Percentiles rank a stretch among this genome's conserved stretches.
phyloP scores from a whole-genome alignment of 768 basidiomycete species.

The Macrolepiota albuminosa region DNA sequence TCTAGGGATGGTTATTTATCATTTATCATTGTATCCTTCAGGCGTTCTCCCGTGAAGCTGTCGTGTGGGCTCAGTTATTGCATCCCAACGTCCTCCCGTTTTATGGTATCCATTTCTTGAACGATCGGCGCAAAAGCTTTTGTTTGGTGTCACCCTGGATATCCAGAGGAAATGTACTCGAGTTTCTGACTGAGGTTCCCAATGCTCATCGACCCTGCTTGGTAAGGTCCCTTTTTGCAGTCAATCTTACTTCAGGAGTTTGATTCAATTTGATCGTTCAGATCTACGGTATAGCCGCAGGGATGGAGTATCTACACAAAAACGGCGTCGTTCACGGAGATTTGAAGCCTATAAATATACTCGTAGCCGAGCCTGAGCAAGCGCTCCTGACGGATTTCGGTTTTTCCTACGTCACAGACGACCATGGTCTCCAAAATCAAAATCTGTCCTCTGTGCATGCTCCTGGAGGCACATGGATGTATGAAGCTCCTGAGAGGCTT shows the following conservation, averaged over 20 bases:
- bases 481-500: not conserved
- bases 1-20: not conserved
- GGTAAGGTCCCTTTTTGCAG: not conserved
- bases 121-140: constrained; percentile 21
- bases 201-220: constrained; percentile 10
- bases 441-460: constrained; percentile 1
- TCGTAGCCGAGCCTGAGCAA: constrained; percentile 32
- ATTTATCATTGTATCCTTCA: constrained; percentile 16
- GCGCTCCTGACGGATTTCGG: constrained; percentile 53
- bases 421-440: not conserved
- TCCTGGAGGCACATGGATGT: not conserved
- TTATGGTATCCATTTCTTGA: constrained; percentile 25
- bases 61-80: constrained; percentile 12
- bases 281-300: constrained; percentile 27
- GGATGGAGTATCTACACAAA: constrained; percentile 29
- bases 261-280: constrained; percentile 13
- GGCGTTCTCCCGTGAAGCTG: constrained; percentile 13
- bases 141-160: constrained; percentile 35
- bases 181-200: constrained; percentile 17
- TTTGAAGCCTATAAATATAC: constrained; percentile 43
- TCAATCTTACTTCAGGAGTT: constrained; percentile 6
- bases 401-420: constrained; percentile 25
- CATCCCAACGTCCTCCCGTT: constrained; percentile 28
- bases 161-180: constrained; percentile 29
- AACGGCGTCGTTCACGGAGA: constrained; percentile 40